Evolutionary conservation across 768 basidiomycete species (phyloP), one percentile per base, ranked within the genome.

Genomic region (Leccinum disarticulatum): DNA sequence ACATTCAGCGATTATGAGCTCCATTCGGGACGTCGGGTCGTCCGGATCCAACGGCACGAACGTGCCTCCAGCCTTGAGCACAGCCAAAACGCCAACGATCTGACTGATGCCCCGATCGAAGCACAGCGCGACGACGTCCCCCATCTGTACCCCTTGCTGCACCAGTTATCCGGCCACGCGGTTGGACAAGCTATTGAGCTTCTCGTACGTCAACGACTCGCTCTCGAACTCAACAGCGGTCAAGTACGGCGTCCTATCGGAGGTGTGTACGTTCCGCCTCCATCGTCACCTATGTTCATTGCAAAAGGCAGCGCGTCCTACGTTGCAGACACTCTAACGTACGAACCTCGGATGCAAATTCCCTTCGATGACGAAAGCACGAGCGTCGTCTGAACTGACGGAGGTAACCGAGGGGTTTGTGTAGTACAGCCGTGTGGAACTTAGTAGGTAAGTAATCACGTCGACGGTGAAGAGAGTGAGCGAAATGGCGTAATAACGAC

Each of bases 171-270:
- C 64, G 0, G 76, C 75, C 19, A 77, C 67, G 30, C 72, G 70
- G 54, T 77, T 76, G 4, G 76, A 68, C 46, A 60, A 65, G 6
- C 59, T 35, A 27, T 76, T 75, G 14, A 77, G 67, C 31, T 73
- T 68, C 15, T 64, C 52, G 60, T 72, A 77, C 0, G 76, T 74
- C 36, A 77, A 43, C 0, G 67, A 60, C 50, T 76, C 63, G 43
- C 64, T 62, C 35, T 67, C 71, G 19, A 73, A 72, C 49, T 73
- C 70, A 27, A 72, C 19, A 14, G 71, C 70, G 8, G 64, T 55
- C 47, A 63, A 35, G 17, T 25, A 27, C 3, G 70, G 71, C 8
- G 71, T 69, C 41, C 52, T 68, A 52, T 60, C 50, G 7, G 25
- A 22, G 22, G 22, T 22, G 22, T 22, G 22, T 22, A 22, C 22